Evolutionary conservation across 495 filamentous ascomycete genomes (phyloP), one percentile per base, ranked within the genome.

Genomic region (Thermothielavioides terrestris): DNA sequence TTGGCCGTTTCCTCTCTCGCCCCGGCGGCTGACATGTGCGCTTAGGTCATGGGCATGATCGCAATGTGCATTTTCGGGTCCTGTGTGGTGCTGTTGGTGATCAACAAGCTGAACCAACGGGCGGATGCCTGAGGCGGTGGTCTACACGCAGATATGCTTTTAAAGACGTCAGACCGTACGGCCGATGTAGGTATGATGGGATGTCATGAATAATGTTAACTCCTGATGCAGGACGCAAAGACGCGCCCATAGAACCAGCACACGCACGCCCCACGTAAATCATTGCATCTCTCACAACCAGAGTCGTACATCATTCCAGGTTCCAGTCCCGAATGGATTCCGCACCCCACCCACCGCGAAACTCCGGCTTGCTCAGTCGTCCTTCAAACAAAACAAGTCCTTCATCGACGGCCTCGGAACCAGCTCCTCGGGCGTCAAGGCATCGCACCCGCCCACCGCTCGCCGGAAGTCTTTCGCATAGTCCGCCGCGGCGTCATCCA

Each of bases 61-160:
- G 82, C 88, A n/a, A 67, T 77, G 18, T 81, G 77, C 7, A 97
- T 97, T 54, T 70, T 95, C 26, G 88, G 80, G 14, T 82, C 87
- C 37, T 95, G 88, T 44, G 56, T 79, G 1, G 61, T 75, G n/a
- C 60, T 79, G 15, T 47, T 79, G 20, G 61, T 73, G 7, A 57
- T 74, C 20, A 64, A 66, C 28, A 71, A 61, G 49, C 38, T 64
- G n/a, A 58, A 51, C 44, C 60, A 68, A 37, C 14, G 42, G 0
- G 47, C 47, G 20, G 53, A 57, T 32, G 49, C 52, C 15, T 55
- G 45, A 56, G 20, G 8, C 1, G 4, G 9, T 3, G 12, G n/a
- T 6, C 3, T 9, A 25, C 5, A 20, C 2, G 4, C 17, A 22
- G 45, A 25, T n/a, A n/a, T n/a, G n/a, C n/a, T n/a, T n/a, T n/a